Conservation (phyloP, 768 basidiomycete species). For the Tremella fuciformis region DNA sequence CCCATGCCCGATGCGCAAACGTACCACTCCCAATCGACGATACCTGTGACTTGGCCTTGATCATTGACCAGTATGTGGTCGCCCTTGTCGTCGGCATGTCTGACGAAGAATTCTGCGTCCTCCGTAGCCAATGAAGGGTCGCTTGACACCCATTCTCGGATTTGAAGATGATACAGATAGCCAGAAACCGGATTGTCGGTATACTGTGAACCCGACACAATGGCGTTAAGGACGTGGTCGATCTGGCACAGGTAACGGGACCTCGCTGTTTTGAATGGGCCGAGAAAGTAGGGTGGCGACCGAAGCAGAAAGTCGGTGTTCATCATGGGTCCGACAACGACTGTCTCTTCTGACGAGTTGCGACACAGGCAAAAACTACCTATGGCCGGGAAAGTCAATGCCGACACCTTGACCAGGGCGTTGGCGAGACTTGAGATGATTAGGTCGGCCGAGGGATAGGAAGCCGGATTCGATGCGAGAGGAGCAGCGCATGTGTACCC, state of each 20-base stretch:
- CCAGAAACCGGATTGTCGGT: background rate
- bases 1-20: background rate
- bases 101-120: slow-evolving; percentile 22
- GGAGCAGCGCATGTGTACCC: too few relatives aligned
- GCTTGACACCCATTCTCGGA: slow-evolving; percentile 5
- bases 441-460: too few relatives aligned
- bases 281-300: background rate
- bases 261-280: background rate
- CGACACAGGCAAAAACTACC: too few relatives aligned
- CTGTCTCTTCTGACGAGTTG: too few relatives aligned
- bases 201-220: background rate
- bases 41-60: slow-evolving; percentile 30
- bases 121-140: slow-evolving; percentile 8
- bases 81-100: slow-evolving; percentile 37
- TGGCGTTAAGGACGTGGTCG: slow-evolving; percentile 4
- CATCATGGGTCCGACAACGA: too few relatives aligned
- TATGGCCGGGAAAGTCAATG: too few relatives aligned
- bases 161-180: background rate
- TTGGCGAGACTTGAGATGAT: too few relatives aligned
- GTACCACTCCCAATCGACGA: slow-evolving; percentile 52
- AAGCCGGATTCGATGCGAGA: too few relatives aligned
- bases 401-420: too few relatives aligned
- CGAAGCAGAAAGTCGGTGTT: too few relatives aligned
- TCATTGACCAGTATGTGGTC: slow-evolving; percentile 45
- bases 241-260: slow-evolving; percentile 10